Evolutionary conservation across 176 grass and related monocot genomes (phyloP), one percentile per base, ranked within the genome.

Genomic region (Ensete glaucum): DNA sequence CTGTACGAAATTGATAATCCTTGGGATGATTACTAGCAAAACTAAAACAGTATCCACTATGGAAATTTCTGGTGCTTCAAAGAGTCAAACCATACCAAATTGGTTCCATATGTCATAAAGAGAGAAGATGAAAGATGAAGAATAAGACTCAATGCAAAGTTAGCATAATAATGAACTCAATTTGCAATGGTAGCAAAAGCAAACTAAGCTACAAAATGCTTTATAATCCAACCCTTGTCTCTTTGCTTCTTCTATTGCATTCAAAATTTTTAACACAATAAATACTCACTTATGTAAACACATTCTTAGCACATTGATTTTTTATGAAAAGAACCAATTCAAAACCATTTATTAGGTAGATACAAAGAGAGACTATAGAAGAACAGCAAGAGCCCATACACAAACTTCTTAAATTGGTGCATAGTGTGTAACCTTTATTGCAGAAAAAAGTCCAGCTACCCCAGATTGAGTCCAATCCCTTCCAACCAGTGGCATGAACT

Each of bases 401-500:
- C 6, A 49, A 16, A 50, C 17, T 6, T 23, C 11, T 43, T 17
- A 17, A 17, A 68, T 43, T 68, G 10, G 29, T 69, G 15, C 14
- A 73, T 55, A 73, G 24, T 11, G 7, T 25, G 66, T 83, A 55
- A 99, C 95, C 78, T 94, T 99, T 82, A 94, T 99, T 65, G 91
- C 91, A 57, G 76, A 99, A 82, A 99, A 99, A 80, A 99, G 96
- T 55, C 91, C 75, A 82, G 96, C 96, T 60, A 99, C 96, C 27
- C 96, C 91, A 80, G 71, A 91, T 69, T 99, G 96, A 76, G 91
- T 99, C 96, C 96, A 95, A 81, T 99, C 96, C 81, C 87, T 86
- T 80, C 96, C 96, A 83, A 99, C 91, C 63, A 99, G 86, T 77
- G 88, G 96, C 96, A 99, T 99, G 78, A 99, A 92, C 82, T 99